Conservation (phyloP, 345 rosid species). For the Citrus hindsii region DNA sequence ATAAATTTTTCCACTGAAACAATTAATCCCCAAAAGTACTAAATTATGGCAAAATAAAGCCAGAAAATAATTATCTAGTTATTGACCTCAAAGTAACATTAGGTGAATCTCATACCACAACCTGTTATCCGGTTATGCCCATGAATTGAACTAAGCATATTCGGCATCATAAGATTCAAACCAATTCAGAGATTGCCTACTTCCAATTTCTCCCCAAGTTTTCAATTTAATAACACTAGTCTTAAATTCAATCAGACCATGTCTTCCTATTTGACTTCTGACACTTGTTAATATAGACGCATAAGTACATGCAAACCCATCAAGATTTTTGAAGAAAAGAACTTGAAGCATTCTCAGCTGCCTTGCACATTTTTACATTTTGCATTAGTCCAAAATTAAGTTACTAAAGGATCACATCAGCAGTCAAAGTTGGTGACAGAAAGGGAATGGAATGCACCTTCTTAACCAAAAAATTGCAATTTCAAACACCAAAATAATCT, state of each 20-base stretch:
- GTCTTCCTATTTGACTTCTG: neutral
- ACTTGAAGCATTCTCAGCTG: neutral
- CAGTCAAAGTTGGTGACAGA: neutral
- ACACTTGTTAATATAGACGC: neutral
- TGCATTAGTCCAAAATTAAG: neutral
- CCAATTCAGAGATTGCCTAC: neutral
- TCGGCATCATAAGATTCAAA: neutral
- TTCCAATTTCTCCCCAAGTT: neutral
- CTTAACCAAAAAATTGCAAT: constrained; percentile 7
- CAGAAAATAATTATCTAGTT: neutral
- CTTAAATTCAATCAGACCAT: neutral
- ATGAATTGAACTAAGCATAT: neutral
- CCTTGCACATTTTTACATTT: neutral
- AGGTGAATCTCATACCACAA: neutral
- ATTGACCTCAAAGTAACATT: neutral
- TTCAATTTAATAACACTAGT: neutral
- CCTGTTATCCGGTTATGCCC: neutral
- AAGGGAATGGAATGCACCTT: constrained; percentile 24
- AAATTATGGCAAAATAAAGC: neutral
- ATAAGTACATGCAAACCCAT: neutral
- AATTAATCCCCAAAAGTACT: neutral
- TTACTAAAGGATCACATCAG: neutral
- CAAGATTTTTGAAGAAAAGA: neutral
- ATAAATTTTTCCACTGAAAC: neutral
- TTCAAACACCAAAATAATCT: constrained; percentile 13